phyloP scores from a whole-genome alignment of 2,329 filamentous ascomycete species.

The Ceratocystis alfenasii region DNA sequence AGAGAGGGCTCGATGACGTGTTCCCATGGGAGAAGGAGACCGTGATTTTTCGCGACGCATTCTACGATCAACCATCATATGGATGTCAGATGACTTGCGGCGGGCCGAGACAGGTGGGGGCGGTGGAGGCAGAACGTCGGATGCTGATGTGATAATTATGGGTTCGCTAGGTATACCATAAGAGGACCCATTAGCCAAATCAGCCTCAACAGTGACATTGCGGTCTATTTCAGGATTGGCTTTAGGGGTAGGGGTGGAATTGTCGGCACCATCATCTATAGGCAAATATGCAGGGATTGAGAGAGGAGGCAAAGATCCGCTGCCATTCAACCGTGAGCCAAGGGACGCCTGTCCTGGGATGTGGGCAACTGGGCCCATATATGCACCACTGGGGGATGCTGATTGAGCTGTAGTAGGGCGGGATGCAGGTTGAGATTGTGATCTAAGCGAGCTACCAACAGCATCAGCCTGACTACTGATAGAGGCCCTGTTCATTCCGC shows the following conservation, averaged over 20 bases:
- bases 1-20: conserved; percentile 15
- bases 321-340: neutral
- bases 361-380: conserved; percentile 24
- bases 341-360: conserved; percentile 23
- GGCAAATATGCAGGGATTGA: conserved; percentile 24
- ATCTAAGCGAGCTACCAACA: conserved; percentile 45
- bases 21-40: conserved; percentile 44
- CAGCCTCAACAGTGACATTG: neutral
- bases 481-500: conserved; percentile 44
- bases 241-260: conserved; percentile 7
- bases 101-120: neutral
- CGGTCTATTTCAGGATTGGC: neutral
- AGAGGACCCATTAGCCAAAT: neutral
- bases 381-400: conserved; percentile 2
- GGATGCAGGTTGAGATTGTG: conserved; percentile 54
- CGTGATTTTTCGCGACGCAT: conserved; percentile 41
- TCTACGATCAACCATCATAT: conserved; percentile 42
- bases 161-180: neutral
- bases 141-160: conserved; percentile 2
- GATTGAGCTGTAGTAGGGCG: conserved; percentile 28
- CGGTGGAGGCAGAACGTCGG: conserved; percentile 28
- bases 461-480: conserved; percentile 20
- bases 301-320: conserved; percentile 18
- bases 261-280: neutral
- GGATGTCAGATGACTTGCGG: conserved; percentile 38